These are phyloP conservation scores for Micractinium sp. DNA, from an alignment of 139 green algal species.

Conservation along the genomic window DNA sequence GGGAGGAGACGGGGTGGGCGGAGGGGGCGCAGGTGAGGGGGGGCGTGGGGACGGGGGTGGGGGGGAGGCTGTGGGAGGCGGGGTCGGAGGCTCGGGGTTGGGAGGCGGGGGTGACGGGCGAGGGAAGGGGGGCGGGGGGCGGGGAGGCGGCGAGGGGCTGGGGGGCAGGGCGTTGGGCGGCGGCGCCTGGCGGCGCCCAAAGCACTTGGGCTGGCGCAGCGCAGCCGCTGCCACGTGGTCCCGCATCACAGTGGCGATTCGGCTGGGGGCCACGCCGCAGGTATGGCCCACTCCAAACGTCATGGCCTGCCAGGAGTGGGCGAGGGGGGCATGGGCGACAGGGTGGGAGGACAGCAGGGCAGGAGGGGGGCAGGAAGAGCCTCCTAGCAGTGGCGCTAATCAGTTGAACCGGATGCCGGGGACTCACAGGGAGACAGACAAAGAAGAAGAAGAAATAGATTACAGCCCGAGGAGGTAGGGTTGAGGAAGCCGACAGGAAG, in stretches of 20 bases:
- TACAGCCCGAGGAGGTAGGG: no score
- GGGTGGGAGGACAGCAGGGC: background rate
- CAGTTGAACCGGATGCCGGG: no score
- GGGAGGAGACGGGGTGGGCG: background rate
- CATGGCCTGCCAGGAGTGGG: background rate
- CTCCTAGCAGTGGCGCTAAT: no score
- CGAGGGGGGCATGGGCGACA: background rate
- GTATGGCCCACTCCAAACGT: slow-evolving; percentile 7
- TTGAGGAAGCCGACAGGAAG: no score
- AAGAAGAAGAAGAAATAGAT: no score
- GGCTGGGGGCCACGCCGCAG: background rate
- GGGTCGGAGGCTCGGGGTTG: background rate
- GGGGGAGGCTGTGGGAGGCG: background rate
- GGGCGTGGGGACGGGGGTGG: background rate
- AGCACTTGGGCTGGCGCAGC: background rate
- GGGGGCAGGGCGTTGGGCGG: background rate
- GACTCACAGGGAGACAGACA: no score
- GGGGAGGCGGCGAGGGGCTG: background rate
- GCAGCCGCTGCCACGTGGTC: background rate
- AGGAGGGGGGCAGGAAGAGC: no score
- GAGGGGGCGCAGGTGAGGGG: background rate
- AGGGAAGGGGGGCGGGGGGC: background rate
- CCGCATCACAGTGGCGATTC: background rate
- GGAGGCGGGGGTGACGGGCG: background rate
- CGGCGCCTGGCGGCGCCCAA: background rate